phyloP scores from a whole-genome alignment of 352 stramenopile genomes.

The Globisporangium spiculum region DNA sequence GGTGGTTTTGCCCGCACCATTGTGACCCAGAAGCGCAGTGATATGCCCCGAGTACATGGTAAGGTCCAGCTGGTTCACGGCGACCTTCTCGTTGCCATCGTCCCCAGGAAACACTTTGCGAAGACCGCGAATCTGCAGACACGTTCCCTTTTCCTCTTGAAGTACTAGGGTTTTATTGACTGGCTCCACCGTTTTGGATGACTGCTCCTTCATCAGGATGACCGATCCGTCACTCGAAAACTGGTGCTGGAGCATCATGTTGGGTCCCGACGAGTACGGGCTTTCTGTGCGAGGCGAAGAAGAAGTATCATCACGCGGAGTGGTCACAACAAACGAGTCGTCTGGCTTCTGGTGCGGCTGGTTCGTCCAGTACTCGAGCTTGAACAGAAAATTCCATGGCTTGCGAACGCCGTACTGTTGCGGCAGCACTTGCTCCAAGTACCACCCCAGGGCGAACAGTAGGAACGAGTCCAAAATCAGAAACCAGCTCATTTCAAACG shows the following conservation, averaged over 20 bases:
- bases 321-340: slow-evolving; percentile 11
- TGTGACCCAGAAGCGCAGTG: slow-evolving; percentile 72
- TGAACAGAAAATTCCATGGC: slow-evolving; percentile 90
- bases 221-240: slow-evolving; percentile 31
- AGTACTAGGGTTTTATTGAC: slow-evolving; percentile 35
- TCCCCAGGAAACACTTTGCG: slow-evolving; percentile 60
- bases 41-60: slow-evolving; percentile 89
- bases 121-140: slow-evolving; percentile 43
- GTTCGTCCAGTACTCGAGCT: slow-evolving; percentile 34
- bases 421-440: slow-evolving; percentile 91
- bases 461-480: slow-evolving; percentile 79
- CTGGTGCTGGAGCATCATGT: slow-evolving; percentile 26
- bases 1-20: slow-evolving; percentile 73
- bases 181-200: slow-evolving; percentile 31
- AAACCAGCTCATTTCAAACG: slow-evolving; percentile 53
- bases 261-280: slow-evolving; percentile 21
- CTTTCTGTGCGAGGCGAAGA: slow-evolving; percentile 20
- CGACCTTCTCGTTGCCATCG: slow-evolving; percentile 54
- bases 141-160: slow-evolving; percentile 40
- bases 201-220: slow-evolving; percentile 21
- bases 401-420: slow-evolving; percentile 86
- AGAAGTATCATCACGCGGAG: slow-evolving; percentile 6
- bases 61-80: slow-evolving; percentile 69
- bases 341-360: background rate
- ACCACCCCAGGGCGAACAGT: slow-evolving; percentile 84